phyloP scores from a whole-genome alignment of 805 yeast genomes.

The Hanseniaspora lindneri region DNA sequence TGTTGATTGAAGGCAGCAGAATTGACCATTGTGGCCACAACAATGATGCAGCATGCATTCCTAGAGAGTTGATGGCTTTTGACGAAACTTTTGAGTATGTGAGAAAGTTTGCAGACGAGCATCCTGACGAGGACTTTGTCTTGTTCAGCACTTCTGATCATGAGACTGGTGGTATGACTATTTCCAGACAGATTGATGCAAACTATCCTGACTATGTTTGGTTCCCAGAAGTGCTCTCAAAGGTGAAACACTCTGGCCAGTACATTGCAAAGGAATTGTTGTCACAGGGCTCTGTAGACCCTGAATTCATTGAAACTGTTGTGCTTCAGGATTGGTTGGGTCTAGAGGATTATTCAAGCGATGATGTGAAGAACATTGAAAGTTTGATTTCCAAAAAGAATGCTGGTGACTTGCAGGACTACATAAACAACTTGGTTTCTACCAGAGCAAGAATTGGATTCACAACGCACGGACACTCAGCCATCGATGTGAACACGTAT shows the following conservation, averaged over 20 bases:
- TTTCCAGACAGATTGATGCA: slow-evolving; percentile 61
- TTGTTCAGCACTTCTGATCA: slow-evolving; percentile 82
- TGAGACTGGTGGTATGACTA: slow-evolving; percentile 90
- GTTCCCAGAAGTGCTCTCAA: slow-evolving; percentile 66
- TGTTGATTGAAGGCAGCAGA: slow-evolving; percentile 81
- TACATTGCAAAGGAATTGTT: slow-evolving; percentile 38
- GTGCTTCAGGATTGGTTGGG: slow-evolving; percentile 58
- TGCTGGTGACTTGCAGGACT: slow-evolving; percentile 30
- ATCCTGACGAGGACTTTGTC: slow-evolving; percentile 61
- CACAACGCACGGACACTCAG: slow-evolving; percentile 93
- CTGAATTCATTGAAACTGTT: slow-evolving; percentile 38
- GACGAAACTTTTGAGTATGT: slow-evolving; percentile 73
- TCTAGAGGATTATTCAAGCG: slow-evolving; percentile 41
- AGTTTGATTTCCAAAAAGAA: slow-evolving; percentile 27
- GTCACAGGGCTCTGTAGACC: slow-evolving; percentile 26
- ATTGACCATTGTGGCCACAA: slow-evolving; percentile 93
- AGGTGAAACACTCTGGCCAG: slow-evolving; percentile 70
- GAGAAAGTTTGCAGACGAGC: slow-evolving; percentile 48
- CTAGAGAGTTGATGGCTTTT: slow-evolving; percentile 77
- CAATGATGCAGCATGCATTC: slow-evolving; percentile 91
- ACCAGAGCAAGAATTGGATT: slow-evolving; percentile 85
- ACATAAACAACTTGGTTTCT: slow-evolving; percentile 60
- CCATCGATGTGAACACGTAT: slow-evolving; percentile 88
- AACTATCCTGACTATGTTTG: slow-evolving; percentile 77
- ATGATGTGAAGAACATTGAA: slow-evolving; percentile 42